phyloP scores from a whole-genome alignment of 176 grass and related monocot species.

The Oryza meridionalis region DNA sequence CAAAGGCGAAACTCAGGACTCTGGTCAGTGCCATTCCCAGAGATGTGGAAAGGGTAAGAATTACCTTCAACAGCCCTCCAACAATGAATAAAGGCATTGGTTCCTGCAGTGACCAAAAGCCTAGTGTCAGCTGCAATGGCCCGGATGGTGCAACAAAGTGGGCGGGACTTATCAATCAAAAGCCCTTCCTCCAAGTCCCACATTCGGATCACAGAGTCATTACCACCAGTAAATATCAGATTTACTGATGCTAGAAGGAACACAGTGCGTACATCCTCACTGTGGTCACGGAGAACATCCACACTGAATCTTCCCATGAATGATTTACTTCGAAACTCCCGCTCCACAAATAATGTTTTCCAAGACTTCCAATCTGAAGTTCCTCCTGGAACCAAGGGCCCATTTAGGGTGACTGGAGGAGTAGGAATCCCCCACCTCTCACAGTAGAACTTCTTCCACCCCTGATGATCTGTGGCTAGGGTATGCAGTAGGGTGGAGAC shows the following conservation, averaged over 20 bases:
- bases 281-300: constrained; percentile 77
- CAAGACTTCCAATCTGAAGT: constrained; percentile 56
- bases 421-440: constrained; percentile 72
- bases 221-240: constrained; percentile 84
- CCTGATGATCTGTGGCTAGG: constrained; percentile 81
- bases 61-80: constrained; percentile 78
- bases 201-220: constrained; percentile 75
- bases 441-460: constrained; percentile 93
- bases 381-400: constrained; percentile 25
- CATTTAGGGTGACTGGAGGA: constrained; percentile 13
- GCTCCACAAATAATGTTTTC: constrained; percentile 88
- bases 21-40: constrained; percentile 42
- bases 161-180: constrained; percentile 66
- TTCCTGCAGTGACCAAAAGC: constrained; percentile 80
- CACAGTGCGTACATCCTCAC: constrained; percentile 78
- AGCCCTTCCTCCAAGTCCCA: constrained; percentile 96
- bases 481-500: constrained; percentile 69
- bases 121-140: constrained; percentile 75
- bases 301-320: constrained; percentile 79
- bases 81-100: constrained; percentile 88
- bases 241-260: constrained; percentile 68
- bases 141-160: constrained; percentile 87
- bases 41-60: constrained; percentile 61
- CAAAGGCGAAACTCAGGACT: constrained; percentile 75
- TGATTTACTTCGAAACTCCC: constrained; percentile 73